Base-by-base conservation (phyloP, 768 basidiomycete species). In the Mycena galopus region DNA sequence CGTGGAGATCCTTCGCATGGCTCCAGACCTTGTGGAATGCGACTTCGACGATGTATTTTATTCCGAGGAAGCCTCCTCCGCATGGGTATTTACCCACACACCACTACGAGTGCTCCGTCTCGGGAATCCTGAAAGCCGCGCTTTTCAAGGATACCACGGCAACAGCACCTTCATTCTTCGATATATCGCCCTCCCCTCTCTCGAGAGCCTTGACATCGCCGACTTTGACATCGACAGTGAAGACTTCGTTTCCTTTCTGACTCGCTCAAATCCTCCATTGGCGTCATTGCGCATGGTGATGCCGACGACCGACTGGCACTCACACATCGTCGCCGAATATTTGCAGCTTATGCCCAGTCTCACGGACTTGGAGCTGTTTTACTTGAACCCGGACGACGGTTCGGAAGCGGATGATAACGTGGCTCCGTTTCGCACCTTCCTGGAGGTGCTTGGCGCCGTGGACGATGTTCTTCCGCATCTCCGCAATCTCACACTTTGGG, bases 1-100 rank as follows among this genome's bases (percentile, higher is more conserved):
- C n/a, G 21, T 67, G 1, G 57, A 60, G n/a, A 33, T 67, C 16
- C 47, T 67, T 30, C 66, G 66, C 32, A 16, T 23, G 17, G 66
- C 66, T 25, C 58, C 66, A 14, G 56, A 29, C 11, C 47, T 67
- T 8, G 2, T 37, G 14, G 57, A 67, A 32, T 67, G 66, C 32
- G 29, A 50, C 12, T 57, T 67, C 14, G 27, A n/a, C 27, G 27
- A 56, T 10, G 33, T 60, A 19, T 50, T 33, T 27, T 56, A 42
- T 25, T 27, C 27, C 3, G 9, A 39, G 6, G 51, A 39, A 39
- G 8, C 47, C 42, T 7, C 23, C 30, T 16, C 63, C 25, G 57
- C 3, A 4, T 7, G 23, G 6, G 4, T 30, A 23, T 59, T 35
- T 27, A 58, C 39, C 7, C 65, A 67, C 56, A 23, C 35, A 19